Base-by-base conservation (phyloP, 1,139 yeast species). In the Geotrichum histeridarum region DNA sequence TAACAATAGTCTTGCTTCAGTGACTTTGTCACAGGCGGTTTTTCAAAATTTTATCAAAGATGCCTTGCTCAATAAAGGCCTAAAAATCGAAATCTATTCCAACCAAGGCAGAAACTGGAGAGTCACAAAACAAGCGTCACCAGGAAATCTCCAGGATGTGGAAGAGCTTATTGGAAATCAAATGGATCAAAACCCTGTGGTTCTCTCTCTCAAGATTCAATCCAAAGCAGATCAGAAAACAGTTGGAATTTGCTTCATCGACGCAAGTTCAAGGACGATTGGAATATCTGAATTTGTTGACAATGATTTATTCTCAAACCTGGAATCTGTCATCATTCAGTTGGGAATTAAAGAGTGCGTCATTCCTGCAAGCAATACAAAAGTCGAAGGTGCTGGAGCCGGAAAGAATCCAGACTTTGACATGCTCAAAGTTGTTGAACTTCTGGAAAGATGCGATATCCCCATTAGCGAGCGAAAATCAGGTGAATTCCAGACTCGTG, bases 291-390 rank as follows among this genome's bases (percentile, higher is more conserved):
- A 93, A 67, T 88, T 91, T 61, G 80, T 80, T 7, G 99, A 93
- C 67, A 90, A 88, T 64, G 98, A 93, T 51, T 75, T 89, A 11
- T 90, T 79, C 63, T 84, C 96, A 1, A 91, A 91, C 65, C 71
- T 91, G 59, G 98, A 93, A 67, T 84, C 94, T 56, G 76, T 89
- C 52, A 70, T 91, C 55, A 85, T 93, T 60, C 99, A 93, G 68
- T 73, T 90, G 39, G 96, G 96, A 22, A 88, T 90, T 4, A 87
- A 86, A 63, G 99, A 93, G 65, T 84, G 90, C 48, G 70, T 93
- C 8, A 66, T 89, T 7, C 85, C 85, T 3, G 56, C 38, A 7
- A 30, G 35, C 9, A 73, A 77, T 30, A 63, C 55, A 67, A 72
- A 71, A 51, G 74, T 60, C 8, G 65, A 60, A n/a, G 36, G 48